Base-by-base conservation (phyloP, 768 basidiomycete species). In the Leccinum aurantiacum region DNA sequence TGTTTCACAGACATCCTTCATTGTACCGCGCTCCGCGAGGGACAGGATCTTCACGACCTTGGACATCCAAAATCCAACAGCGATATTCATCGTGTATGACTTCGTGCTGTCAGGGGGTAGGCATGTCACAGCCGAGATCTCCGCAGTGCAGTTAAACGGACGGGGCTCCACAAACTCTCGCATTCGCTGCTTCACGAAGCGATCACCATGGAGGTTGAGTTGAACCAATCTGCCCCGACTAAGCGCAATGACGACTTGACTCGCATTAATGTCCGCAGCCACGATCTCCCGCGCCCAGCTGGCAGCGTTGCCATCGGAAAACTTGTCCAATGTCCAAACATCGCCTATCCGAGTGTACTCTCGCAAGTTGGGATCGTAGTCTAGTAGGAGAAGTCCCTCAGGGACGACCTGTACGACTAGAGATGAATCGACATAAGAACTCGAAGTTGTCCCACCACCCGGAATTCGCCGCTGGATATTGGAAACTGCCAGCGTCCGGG, bases 21-120 rank as follows among this genome's bases (percentile, higher is more conserved):
- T 60, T 17, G 37, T 58, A 5, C 58, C 53, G 14, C 7, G 31
- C 11, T 51, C 60, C n/a, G 70, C 67, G 41, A 81, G 63, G 5
- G 70, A 68, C 56, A 90, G 76, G 35, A 94, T 73, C 65, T 86
- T 80, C 44, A 94, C 79, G 8, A 72, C 65, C 64, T 88, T 88
- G 3, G 82, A 81, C 22, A 80, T 81, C 93, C 94, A 96, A 65
- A 90, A 90, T 0, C 87, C 84, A n/a, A 89, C 84, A 0, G 81
- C 83, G 27, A 89, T 72, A 55, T 81, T 64, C 10, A 72, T 72
- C 1, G 89, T 72, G 56, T 78, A 85, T 33, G 73, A 68, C 63
- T 80, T 80, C 10, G 70, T 63, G 1, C 76, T 67, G 63, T 88
- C 82, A 17, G 84, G 66, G 0, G 88, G 85, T 3, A 78, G 69